Base-by-base conservation (phyloP, 2,329 filamentous ascomycete genomes). In the Xylariaceae sp. region DNA sequence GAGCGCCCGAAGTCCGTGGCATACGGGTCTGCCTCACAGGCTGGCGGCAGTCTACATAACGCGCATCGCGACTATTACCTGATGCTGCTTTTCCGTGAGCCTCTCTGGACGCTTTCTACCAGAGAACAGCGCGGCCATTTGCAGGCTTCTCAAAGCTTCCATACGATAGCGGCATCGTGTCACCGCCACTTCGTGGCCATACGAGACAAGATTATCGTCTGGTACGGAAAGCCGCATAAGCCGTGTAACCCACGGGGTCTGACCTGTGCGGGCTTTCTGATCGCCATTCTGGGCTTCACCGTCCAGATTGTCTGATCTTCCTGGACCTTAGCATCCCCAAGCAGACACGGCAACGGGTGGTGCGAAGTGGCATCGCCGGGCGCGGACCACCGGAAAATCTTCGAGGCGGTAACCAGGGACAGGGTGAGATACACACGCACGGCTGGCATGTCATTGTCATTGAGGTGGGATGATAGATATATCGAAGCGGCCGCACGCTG, bases 161-260 rank as follows among this genome's bases (percentile, higher is more conserved):
- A 44, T 45, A n/a, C n/a, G n/a, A n/a, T 44, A 39, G 40, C 39
- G 36, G 44, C 29, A 36, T 41, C 19, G 41, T 39, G 43, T 39
- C 33, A 21, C 43, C 34, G 29, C 36, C 35, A 30, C 37, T 35
- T 31, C 37, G 26, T 35, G 27, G 29, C 37, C 45, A 53, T 53
- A 52, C 46, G 49, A 54, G 49, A 40, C 45, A 39, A 29, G 24
- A 50, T 55, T 56, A 51, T 56, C 51, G 53, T 54, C 47, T 41
- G 38, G 45, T 29, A 32, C 52, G 52, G 52, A 31, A 45, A 39
- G 37, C 38, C 45, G 51, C 53, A 56, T 49, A 23, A 42, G 21
- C n/a, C 26, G 51, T 51, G 46, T 42, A 35, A 52, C 50, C 28
- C 37, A 36, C 22, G 29, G 31, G 31, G 41, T 46, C 40, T 47